Conservation (phyloP, 2,329 filamentous ascomycete genomes). For the Neofusicoccum cordaticola region DNA sequence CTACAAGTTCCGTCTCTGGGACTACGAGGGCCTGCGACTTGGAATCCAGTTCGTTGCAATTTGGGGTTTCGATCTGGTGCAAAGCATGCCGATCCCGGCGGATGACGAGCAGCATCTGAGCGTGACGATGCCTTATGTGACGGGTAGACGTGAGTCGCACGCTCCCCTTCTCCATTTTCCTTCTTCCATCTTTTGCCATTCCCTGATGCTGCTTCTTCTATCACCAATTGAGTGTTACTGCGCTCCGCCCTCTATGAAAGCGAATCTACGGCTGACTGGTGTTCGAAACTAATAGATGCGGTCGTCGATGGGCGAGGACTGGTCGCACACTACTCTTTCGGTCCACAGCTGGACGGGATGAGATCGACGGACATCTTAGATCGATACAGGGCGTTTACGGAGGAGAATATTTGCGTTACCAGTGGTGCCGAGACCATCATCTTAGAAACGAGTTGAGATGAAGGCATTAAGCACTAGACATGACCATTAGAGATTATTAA, state of each 20-base stretch:
- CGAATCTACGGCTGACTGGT: neutral
- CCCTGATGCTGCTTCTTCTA: too few species aligned
- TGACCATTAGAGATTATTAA: too few species aligned
- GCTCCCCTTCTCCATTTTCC: neutral
- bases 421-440: too few species aligned
- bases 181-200: neutral
- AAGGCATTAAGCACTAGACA: too few species aligned
- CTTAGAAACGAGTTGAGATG: neutral
- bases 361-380: conserved; percentile 6
- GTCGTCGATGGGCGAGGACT: conserved; percentile 4
- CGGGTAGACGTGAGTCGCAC: conserved; percentile 33
- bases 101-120: conserved; percentile 49
- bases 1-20: conserved; percentile 35
- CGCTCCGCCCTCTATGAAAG: too few species aligned
- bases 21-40: conserved; percentile 50
- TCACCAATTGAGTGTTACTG: too few species aligned
- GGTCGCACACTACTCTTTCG: conserved; percentile 2
- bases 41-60: conserved; percentile 56
- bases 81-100: conserved; percentile 44
- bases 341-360: neutral
- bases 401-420: conserved; percentile 3
- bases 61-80: conserved; percentile 49
- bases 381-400: neutral
- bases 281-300: neutral
- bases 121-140: conserved; percentile 35